A percentile compares a stretch with the other conserved stretches of the same genome.
Conservation (phyloP, 106 monocot genomes). For the Platanthera guangdongensis region DNA sequence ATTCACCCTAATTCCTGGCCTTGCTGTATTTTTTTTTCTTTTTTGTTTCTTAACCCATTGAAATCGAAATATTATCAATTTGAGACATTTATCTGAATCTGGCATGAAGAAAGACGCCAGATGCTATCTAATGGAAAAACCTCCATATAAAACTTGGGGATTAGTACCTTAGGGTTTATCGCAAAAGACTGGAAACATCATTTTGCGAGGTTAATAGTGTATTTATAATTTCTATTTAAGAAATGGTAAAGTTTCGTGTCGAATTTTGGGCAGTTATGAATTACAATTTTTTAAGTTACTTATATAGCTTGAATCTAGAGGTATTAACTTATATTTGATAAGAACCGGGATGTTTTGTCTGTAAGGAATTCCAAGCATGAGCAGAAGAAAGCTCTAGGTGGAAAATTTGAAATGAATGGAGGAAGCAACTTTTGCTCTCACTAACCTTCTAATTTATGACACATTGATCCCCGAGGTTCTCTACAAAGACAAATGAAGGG, state of each 20-base stretch:
- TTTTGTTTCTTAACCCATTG: background rate
- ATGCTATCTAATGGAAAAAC: background rate
- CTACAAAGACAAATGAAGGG: too few relatives aligned
- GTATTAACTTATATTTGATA: too few relatives aligned
- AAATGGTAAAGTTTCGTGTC: background rate
- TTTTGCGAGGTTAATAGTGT: background rate
- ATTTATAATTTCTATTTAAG: background rate
- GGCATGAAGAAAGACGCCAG: background rate
- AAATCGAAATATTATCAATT: background rate
- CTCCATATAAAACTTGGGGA: background rate
- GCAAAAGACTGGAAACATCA: background rate
- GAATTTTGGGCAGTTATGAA: background rate
- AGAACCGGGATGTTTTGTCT: too few relatives aligned
- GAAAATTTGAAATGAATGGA: too few relatives aligned
- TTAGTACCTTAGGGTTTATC: background rate
- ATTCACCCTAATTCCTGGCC: background rate
- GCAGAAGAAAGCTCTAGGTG: too few relatives aligned
- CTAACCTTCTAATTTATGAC: too few relatives aligned
- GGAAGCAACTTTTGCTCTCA: too few relatives aligned
- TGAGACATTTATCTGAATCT: background rate
- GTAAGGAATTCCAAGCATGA: too few relatives aligned
- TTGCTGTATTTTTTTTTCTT: background rate
- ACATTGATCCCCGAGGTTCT: too few relatives aligned
- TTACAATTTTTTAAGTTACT: background rate
- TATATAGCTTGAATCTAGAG: too few relatives aligned